A percentile compares a stretch with the other conserved stretches of the same genome.
Evolutionary conservation across 1,284 basidiomycete species (phyloP).

Genomic region (Ustilago hordei): DNA sequence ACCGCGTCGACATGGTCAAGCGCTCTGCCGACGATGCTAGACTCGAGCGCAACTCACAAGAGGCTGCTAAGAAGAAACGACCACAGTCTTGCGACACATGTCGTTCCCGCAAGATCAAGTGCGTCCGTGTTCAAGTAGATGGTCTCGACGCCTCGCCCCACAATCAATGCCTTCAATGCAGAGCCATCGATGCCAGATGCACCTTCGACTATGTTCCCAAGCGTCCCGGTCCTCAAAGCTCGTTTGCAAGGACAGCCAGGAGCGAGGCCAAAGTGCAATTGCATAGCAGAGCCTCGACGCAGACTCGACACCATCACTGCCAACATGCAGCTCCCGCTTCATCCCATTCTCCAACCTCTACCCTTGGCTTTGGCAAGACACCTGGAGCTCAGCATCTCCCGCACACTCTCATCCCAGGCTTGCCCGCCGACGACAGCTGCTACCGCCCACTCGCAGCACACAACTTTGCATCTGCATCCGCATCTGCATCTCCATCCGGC

Average conservation of each 20-base stretch:
- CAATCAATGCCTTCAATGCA: constrained; percentile 51
- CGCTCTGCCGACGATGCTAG: constrained; percentile 24
- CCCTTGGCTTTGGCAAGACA: constrained; percentile 16
- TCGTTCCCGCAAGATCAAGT: constrained; percentile 57
- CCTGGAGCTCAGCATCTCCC: constrained; percentile 10
- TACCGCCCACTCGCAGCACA: constrained; percentile 35
- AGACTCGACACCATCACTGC: background rate
- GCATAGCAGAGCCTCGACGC: constrained; percentile 6
- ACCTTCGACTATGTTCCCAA: constrained; percentile 57
- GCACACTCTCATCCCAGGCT: constrained; percentile 9
- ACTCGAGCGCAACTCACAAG: constrained; percentile 18
- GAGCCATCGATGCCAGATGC: constrained; percentile 51
- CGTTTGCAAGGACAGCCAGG: constrained; percentile 44
- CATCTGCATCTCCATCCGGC: background rate
- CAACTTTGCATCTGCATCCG: constrained; percentile 14
- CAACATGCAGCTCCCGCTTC: background rate
- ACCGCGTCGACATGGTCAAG: constrained; percentile 15
- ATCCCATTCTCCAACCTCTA: constrained; percentile 23
- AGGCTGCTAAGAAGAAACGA: constrained; percentile 46
- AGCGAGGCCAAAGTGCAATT: constrained; percentile 22
- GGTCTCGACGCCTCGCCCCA: constrained; percentile 42
- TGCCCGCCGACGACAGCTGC: constrained; percentile 33
- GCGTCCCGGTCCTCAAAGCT: constrained; percentile 53
- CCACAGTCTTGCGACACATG: constrained; percentile 57
- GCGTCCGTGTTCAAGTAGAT: constrained; percentile 45